Conservation (phyloP, 176 grass and related monocot genomes). For the Musa schizocarpa region DNA sequence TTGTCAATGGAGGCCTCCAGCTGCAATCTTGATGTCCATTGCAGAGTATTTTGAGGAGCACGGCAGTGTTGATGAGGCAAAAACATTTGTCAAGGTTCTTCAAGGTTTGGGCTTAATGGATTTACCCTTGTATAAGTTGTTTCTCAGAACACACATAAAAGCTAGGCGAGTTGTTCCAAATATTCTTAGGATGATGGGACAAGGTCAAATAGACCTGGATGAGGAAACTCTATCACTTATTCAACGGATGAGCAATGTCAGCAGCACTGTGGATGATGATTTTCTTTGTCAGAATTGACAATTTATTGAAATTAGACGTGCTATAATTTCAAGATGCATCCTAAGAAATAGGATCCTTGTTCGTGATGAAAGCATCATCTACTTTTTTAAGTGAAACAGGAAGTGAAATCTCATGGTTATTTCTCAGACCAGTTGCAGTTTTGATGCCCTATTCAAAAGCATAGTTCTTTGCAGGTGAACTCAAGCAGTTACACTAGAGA, state of each 20-base stretch:
- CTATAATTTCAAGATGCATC: not conserved
- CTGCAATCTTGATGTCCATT: slow-evolving; percentile 37
- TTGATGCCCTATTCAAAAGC: too few species aligned
- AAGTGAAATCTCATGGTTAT: too few species aligned
- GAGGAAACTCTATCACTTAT: slow-evolving; percentile 46
- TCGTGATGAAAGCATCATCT: not conserved
- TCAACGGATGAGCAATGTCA: slow-evolving; percentile 29
- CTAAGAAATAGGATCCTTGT: not conserved
- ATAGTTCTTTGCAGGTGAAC: too few species aligned
- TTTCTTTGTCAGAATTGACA: not conserved
- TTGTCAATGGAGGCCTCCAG: slow-evolving; percentile 56
- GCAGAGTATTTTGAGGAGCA: slow-evolving; percentile 58
- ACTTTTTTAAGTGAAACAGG: not conserved
- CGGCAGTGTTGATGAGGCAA: slow-evolving; percentile 26
- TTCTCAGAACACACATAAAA: slow-evolving; percentile 64
- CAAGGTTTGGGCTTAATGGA: slow-evolving; percentile 41
- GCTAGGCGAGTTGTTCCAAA: slow-evolving; percentile 26
- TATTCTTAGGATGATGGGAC: slow-evolving; percentile 46
- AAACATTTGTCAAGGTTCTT: slow-evolving; percentile 45
- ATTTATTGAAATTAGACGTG: not conserved
- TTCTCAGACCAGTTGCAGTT: too few species aligned
- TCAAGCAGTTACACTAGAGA: too few species aligned
- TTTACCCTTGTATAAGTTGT: slow-evolving; percentile 57
- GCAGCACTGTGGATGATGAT: not conserved
- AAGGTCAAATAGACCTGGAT: slow-evolving; percentile 54